A percentile compares a stretch with the other conserved stretches of the same genome.
Conservation (phyloP, 2,329 filamentous ascomycete genomes). For the Fusarium pilosicola region DNA sequence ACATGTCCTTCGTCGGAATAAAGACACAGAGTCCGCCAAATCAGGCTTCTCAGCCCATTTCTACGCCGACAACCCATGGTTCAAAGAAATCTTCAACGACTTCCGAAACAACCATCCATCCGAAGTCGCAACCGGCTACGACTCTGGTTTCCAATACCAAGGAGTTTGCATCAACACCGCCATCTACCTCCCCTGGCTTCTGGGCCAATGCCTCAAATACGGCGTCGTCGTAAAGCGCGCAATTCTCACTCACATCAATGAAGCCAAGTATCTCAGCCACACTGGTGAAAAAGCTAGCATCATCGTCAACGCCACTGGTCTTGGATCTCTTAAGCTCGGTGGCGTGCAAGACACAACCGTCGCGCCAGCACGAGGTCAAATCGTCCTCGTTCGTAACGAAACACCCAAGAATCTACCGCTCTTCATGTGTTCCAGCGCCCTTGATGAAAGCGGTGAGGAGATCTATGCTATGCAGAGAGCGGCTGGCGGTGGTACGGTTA, state of each 20-base stretch:
- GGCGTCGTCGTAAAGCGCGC: constrained; percentile 76
- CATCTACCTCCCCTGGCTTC: constrained; percentile 86
- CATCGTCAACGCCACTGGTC: constrained; percentile 85
- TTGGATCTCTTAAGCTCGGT: constrained; percentile 78
- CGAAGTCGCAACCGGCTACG: constrained; percentile 71
- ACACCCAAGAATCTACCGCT: constrained; percentile 70
- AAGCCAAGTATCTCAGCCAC: constrained; percentile 66
- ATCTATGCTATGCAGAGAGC: constrained; percentile 87
- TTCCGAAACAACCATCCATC: constrained; percentile 68
- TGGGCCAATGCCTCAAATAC: constrained; percentile 79
- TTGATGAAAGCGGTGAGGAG: constrained; percentile 77
- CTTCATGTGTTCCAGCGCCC: constrained; percentile 74
- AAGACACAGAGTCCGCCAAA: constrained; percentile 65
- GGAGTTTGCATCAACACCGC: constrained; percentile 92
- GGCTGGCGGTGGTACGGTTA: constrained; percentile 78
- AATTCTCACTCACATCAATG: constrained; percentile 72
- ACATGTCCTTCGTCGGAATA: constrained; percentile 65
- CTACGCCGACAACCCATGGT: constrained; percentile 74
- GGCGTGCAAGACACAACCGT: constrained; percentile 82
- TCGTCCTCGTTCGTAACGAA: constrained; percentile 80
- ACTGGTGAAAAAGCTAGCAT: constrained; percentile 69
- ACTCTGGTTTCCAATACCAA: constrained; percentile 79
- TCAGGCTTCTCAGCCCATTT: constrained; percentile 14
- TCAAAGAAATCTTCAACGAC: constrained; percentile 75
- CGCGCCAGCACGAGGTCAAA: constrained; percentile 82